Conservation (phyloP, 2,329 filamentous ascomycete genomes). For the Xylaria sp. region DNA sequence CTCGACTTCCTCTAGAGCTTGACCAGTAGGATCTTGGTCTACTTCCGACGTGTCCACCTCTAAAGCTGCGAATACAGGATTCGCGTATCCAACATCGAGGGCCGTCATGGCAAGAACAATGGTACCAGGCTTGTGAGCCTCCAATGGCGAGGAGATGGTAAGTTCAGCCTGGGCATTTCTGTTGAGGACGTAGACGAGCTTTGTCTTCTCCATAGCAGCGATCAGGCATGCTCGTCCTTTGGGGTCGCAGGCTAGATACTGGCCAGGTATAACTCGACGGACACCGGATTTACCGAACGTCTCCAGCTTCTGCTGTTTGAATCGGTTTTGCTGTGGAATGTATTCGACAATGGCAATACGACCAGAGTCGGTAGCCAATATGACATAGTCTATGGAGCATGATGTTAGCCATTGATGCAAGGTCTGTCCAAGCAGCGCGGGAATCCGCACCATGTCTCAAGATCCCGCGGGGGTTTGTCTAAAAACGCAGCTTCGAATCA, state of each 20-base stretch:
- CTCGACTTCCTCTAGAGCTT: slow-evolving; percentile 80
- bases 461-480: slow-evolving; percentile 44
- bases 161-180: slow-evolving; percentile 92
- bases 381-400: slow-evolving; percentile 79
- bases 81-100: slow-evolving; percentile 94
- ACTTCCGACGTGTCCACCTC: slow-evolving; percentile 92
- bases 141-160: slow-evolving; percentile 94
- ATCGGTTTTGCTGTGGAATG: slow-evolving; percentile 81
- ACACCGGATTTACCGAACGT: slow-evolving; percentile 98
- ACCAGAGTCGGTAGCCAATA: slow-evolving; percentile 93
- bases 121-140: slow-evolving; percentile 92
- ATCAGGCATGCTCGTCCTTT: slow-evolving; percentile 95
- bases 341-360: slow-evolving; percentile 95
- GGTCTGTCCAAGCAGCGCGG: slow-evolving; percentile 21
- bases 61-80: slow-evolving; percentile 92
- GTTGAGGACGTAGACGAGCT: slow-evolving; percentile 98
- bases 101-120: slow-evolving; percentile 87
- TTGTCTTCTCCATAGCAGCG: slow-evolving; percentile 97
- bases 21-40: slow-evolving; percentile 87
- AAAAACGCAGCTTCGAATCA: slow-evolving; percentile 70
- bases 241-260: slow-evolving; percentile 94
- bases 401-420: slow-evolving; percentile 31
- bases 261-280: slow-evolving; percentile 89
- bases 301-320: slow-evolving; percentile 89
- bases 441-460: slow-evolving; percentile 36